phyloP scores from a whole-genome alignment of 306 rosid species.

The Pterocarpus macrocarpus region DNA sequence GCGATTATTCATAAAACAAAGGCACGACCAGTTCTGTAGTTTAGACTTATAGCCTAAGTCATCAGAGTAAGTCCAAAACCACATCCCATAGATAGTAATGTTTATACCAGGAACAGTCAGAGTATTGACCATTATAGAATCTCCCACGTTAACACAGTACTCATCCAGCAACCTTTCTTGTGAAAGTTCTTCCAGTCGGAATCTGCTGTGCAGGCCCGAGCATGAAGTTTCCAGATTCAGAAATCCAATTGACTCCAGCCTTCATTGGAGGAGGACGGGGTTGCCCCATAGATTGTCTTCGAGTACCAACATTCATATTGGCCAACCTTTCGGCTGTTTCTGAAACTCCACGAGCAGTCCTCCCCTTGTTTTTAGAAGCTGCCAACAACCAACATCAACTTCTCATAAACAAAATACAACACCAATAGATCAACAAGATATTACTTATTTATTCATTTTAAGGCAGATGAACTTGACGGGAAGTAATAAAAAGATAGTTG shows the following conservation, averaged over 20 bases:
- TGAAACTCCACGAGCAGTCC: constrained; percentile 65
- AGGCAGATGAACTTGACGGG: not conserved
- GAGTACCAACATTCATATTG: constrained; percentile 68
- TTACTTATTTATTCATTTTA: not conserved
- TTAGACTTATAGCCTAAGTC: constrained; percentile 21
- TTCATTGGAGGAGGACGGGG: constrained; percentile 77
- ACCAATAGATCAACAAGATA: not conserved
- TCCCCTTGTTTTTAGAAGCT: constrained; percentile 70
- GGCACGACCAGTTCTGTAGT: constrained; percentile 26
- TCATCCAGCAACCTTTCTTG: constrained; percentile 86
- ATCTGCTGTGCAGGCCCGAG: constrained; percentile 67
- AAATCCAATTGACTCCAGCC: constrained; percentile 85
- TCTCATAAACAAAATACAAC: not conserved
- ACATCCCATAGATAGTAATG: not conserved
- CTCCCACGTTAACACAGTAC: not conserved
- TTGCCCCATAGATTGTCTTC: constrained; percentile 64
- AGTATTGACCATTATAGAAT: constrained; percentile 14
- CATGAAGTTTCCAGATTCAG: constrained; percentile 71
- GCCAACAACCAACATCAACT: constrained; percentile 40
- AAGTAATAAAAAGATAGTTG: not conserved
- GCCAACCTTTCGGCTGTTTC: constrained; percentile 82
- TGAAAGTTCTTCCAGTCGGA: constrained; percentile 64
- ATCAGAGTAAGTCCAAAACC: constrained; percentile 5
- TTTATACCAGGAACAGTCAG: constrained; percentile 4
- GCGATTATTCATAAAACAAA: not conserved